Evolutionary conservation across 176 grass and related monocot species (phyloP).

Genomic region (Oryza glumipatula): DNA sequence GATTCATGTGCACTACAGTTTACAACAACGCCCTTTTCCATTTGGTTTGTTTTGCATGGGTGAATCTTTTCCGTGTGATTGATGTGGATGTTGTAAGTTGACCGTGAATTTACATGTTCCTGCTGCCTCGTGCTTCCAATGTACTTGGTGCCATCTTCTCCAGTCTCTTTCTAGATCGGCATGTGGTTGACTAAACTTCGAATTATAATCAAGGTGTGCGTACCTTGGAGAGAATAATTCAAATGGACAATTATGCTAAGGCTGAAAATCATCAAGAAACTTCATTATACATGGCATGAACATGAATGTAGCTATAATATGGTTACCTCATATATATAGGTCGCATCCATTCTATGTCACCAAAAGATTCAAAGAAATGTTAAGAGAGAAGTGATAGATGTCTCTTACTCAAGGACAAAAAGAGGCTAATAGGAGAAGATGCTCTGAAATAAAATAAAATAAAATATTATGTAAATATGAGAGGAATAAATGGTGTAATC

Average conservation of each 20-base stretch:
- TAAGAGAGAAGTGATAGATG: neutral
- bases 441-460: neutral
- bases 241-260: neutral
- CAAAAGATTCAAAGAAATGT: neutral
- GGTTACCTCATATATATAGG: neutral
- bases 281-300: no score
- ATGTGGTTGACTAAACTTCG: conserved; percentile 1
- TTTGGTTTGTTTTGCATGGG: conserved; percentile 11
- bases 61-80: conserved; percentile 25
- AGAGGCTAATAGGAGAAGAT: neutral
- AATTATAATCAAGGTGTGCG: neutral
- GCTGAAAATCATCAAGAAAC: neutral
- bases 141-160: conserved; percentile 25
- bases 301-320: neutral
- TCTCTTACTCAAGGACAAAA: neutral
- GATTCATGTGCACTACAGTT: conserved; percentile 12
- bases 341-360: neutral
- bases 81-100: conserved; percentile 22
- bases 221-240: neutral
- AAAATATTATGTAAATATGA: neutral
- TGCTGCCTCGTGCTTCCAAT: conserved; percentile 22
- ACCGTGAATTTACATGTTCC: conserved; percentile 31
- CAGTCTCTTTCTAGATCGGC: neutral
- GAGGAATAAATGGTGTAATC: neutral
- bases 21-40: neutral